These are phyloP conservation scores for Talaromyces rugulosus DNA, from an alignment of 2,329 filamentous ascomycete genomes.

Conservation along the genomic window DNA sequence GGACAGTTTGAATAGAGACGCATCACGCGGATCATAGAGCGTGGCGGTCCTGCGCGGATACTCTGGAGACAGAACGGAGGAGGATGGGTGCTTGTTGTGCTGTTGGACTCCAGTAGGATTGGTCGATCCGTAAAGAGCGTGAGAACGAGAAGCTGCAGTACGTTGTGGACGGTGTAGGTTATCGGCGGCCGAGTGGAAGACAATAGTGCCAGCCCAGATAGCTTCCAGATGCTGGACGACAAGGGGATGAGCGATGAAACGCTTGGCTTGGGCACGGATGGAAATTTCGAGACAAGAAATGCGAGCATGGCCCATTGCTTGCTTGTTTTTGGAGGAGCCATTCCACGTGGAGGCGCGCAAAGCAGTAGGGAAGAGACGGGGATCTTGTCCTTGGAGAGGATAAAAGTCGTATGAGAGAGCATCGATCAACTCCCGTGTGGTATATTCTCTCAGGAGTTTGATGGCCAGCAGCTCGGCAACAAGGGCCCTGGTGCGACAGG, in stretches of 20 bases:
- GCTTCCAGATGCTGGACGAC: constrained; percentile 94
- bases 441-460: constrained; percentile 84
- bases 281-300: constrained; percentile 91
- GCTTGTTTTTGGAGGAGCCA: constrained; percentile 37
- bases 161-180: constrained; percentile 64
- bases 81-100: constrained; percentile 11
- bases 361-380: constrained; percentile 29
- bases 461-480: constrained; percentile 89
- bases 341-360: constrained; percentile 34
- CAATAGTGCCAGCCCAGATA: constrained; percentile 93
- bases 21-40: constrained; percentile 84
- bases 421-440: constrained; percentile 85
- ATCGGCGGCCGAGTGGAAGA: constrained; percentile 87
- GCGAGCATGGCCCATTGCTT: constrained; percentile 60
- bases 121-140: constrained; percentile 23
- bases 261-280: constrained; percentile 87
- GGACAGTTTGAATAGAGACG: constrained; percentile 87
- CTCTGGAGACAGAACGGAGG: constrained; percentile 6
- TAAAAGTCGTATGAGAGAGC: constrained; percentile 93
- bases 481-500: constrained; percentile 76
- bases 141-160: constrained; percentile 19
- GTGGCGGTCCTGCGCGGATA: constrained; percentile 66
- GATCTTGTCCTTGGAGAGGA: constrained; percentile 74
- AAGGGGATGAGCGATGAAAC: constrained; percentile 84
- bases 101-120: constrained; percentile 5